These are phyloP conservation scores for Biscutella laevigata DNA, from an alignment of 441 rosid genomes.

Conservation along the genomic window DNA sequence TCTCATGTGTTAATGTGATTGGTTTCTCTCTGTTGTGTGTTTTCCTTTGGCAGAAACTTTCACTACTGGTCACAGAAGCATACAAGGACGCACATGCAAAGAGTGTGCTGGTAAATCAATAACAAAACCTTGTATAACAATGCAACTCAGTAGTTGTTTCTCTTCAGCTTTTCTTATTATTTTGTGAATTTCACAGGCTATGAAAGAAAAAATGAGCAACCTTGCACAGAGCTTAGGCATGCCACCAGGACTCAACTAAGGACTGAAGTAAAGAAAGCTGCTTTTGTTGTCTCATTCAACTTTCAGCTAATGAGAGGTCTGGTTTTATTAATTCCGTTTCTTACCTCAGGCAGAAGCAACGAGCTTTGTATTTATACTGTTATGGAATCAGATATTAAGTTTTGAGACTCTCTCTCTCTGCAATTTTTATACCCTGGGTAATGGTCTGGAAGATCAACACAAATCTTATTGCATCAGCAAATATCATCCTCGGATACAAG, in stretches of 20 bases:
- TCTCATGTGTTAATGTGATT: neutral
- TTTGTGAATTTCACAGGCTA: constrained; percentile 42
- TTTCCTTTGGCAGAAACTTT: constrained; percentile 54
- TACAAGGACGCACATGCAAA: constrained; percentile 94
- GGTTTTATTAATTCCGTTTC: too few relatives aligned
- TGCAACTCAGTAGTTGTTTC: neutral
- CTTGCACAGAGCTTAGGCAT: constrained; percentile 94
- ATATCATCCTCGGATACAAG: neutral
- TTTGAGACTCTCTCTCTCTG: neutral
- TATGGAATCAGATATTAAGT: constrained; percentile 10
- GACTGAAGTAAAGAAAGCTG: constrained; percentile 44
- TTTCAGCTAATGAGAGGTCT: constrained; percentile 16
- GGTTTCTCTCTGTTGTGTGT: neutral
- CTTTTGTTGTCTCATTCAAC: constrained; percentile 9
- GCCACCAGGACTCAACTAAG: constrained; percentile 73
- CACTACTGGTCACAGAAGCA: constrained; percentile 69
- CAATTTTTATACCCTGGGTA: neutral
- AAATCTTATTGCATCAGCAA: neutral
- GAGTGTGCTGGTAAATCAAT: constrained; percentile 58
- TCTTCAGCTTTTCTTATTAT: neutral
- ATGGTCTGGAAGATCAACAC: neutral
- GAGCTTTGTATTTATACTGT: constrained; percentile 17
- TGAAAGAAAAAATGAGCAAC: constrained; percentile 89
- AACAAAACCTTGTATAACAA: neutral
- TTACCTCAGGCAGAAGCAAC: too few relatives aligned